Percentiles rank a stretch among this genome's conserved stretches.
Conservation (phyloP, 129 eudicot genomes). For the Lactuca saligna region DNA sequence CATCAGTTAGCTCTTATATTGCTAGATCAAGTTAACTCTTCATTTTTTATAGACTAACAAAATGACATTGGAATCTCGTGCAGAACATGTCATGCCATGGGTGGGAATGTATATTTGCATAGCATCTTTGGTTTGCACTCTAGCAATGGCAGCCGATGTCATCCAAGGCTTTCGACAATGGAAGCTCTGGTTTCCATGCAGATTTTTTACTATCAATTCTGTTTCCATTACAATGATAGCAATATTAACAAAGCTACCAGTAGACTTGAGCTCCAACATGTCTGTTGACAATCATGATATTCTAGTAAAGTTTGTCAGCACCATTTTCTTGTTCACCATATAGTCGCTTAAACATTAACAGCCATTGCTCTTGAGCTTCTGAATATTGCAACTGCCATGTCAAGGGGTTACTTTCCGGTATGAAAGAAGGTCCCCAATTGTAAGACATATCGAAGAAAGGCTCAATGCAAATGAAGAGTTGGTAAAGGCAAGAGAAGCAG, state of each 20-base stretch:
- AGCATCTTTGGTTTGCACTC: conserved; percentile 15
- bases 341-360: conserved; percentile 31
- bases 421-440: conserved; percentile 17
- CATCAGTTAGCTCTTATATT: background rate
- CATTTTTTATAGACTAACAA: background rate
- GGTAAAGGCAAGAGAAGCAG: too few relatives aligned
- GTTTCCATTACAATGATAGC: conserved; percentile 18
- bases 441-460: too few relatives aligned
- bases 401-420: conserved; percentile 4
- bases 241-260: conserved; percentile 36
- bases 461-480: too few relatives aligned
- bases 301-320: background rate
- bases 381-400: background rate
- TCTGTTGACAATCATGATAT: too few relatives aligned
- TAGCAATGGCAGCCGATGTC: conserved; percentile 13
- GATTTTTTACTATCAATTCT: conserved; percentile 12
- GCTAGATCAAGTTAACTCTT: background rate
- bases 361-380: conserved; percentile 42
- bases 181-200: conserved; percentile 9
- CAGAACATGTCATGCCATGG: background rate
- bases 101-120: background rate
- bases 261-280: conserved; percentile 15
- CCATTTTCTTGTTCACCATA: background rate
- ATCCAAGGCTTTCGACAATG: background rate
- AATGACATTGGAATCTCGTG: background rate